A percentile compares a stretch with the other conserved stretches of the same genome.
Conservation (phyloP, 2,329 filamentous ascomycete genomes). For the Aspergillus awamori region DNA sequence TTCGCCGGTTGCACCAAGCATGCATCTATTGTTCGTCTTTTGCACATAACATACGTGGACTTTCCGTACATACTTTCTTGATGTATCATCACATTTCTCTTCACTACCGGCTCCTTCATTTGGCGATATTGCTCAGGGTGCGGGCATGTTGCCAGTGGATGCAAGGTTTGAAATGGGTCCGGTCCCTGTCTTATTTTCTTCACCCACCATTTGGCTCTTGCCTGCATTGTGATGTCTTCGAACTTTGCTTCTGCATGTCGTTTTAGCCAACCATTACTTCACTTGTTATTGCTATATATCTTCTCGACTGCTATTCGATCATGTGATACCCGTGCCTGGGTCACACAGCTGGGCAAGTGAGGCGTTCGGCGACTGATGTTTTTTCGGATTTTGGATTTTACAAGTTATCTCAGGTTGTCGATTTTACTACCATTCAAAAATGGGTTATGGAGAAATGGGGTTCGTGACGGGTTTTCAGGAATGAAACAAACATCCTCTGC, state of each 20-base stretch:
- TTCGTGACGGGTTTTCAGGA: background rate
- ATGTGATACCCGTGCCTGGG: slow-evolving; percentile 31
- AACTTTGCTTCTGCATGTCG: slow-evolving; percentile 12
- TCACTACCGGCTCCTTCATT: slow-evolving; percentile 19
- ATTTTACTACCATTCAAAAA: background rate
- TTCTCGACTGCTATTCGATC: slow-evolving; percentile 7
- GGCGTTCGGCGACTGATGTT: slow-evolving; percentile 22
- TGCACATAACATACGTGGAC: slow-evolving; percentile 32
- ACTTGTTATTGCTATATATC: slow-evolving; percentile 15
- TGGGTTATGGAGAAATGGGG: background rate
- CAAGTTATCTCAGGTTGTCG: background rate
- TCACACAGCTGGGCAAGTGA: slow-evolving; percentile 27
- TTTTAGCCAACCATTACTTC: slow-evolving; percentile 14
- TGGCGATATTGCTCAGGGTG: slow-evolving; percentile 13
- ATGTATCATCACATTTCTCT: slow-evolving; percentile 35
- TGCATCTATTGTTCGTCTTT: slow-evolving; percentile 16
- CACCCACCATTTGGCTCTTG: slow-evolving; percentile 8
- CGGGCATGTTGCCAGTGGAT: slow-evolving; percentile 13
- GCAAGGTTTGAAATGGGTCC: slow-evolving; percentile 4
- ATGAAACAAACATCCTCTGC: too few species aligned
- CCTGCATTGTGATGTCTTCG: slow-evolving; percentile 19
- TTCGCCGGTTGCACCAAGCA: slow-evolving; percentile 1
- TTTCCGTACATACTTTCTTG: slow-evolving; percentile 28
- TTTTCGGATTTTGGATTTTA: slow-evolving; percentile 5
- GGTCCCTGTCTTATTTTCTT: slow-evolving; percentile 19